Evolutionary conservation across 2,329 filamentous ascomycete genomes (phyloP).

Genomic region (Cercospora brassicicola): DNA sequence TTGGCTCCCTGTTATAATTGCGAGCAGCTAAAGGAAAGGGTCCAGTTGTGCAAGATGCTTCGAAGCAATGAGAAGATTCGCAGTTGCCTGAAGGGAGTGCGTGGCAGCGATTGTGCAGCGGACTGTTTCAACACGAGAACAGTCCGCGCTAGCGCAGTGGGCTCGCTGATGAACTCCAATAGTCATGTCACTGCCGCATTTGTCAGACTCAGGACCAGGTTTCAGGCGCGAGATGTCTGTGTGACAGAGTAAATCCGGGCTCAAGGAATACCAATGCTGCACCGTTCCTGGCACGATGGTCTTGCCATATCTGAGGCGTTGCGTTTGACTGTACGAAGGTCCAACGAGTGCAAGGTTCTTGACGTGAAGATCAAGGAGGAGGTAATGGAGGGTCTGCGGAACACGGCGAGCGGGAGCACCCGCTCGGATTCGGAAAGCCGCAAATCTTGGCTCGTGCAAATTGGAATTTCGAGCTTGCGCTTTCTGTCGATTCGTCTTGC

Average conservation of each 20-base stretch:
- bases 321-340: neutral
- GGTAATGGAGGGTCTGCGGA: neutral
- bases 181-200: neutral
- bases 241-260: neutral
- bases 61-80: neutral
- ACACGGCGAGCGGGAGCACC: neutral
- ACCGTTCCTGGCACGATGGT: neutral
- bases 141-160: neutral
- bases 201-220: neutral
- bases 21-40: neutral
- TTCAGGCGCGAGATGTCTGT: neutral
- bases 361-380: neutral
- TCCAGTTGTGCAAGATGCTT: neutral
- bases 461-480: conserved; percentile 5
- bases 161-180: neutral
- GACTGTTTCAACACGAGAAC: neutral
- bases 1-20: neutral
- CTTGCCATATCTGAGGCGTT: neutral
- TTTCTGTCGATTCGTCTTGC: conserved; percentile 1
- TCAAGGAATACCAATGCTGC: neutral
- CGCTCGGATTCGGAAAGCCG: conserved; percentile 1
- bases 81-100: neutral
- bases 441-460: conserved; percentile 8
- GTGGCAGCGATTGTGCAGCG: neutral
- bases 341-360: neutral